Base-by-base conservation (phyloP, 2,329 filamentous ascomycete species). In the Daldinia sp. region DNA sequence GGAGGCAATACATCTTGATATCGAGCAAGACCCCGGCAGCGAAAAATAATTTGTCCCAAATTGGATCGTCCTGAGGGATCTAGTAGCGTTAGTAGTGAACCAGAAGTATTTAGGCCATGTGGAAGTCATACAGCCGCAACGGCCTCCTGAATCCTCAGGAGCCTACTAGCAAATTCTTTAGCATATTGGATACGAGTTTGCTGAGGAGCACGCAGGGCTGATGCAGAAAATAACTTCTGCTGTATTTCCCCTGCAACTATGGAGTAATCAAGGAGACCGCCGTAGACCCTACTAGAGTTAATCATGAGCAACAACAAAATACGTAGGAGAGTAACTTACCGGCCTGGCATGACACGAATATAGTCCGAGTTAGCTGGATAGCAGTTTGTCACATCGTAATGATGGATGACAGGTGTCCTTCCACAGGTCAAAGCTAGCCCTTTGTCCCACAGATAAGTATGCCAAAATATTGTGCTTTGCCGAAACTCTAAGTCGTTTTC, bases 381-480 rank as follows among this genome's bases (percentile, higher is more conserved):
- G 12, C 35, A 20, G 1, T 69, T 77, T 6, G 74, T 69, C 10
- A 78, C 74, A 12, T 78, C 76, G 20, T 75, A 76, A 23, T 74
- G 72, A 61, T 75, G 76, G 9, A 78, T 76, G 1, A 71, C 69
- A 1, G 75, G 73, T 4, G 76, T 70, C 26, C 72, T 73, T 4
- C 76, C 76, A 18, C 71, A 71, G 1, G 76, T 76, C 51, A 78
- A 73, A 5, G 76, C 74, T 3, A 78, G 55, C 1, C 73, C 75
- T 56, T 76, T 78, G 6, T 78, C 76, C 71, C 73, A 76, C 1
- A 70, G 42, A 20, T 74, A 78, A 26, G 77, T 68, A 55, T 77
- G 71, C 75, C 76, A 78, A 63, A 78, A 77, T 7, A 77, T 55
- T 10, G 30, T 55, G 7, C 70, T 48, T 12, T 74, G 71, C 23